These are phyloP conservation scores for Eucalyptus cloeziana DNA, from an alignment of 345 rosid species.

Conservation along the genomic window DNA sequence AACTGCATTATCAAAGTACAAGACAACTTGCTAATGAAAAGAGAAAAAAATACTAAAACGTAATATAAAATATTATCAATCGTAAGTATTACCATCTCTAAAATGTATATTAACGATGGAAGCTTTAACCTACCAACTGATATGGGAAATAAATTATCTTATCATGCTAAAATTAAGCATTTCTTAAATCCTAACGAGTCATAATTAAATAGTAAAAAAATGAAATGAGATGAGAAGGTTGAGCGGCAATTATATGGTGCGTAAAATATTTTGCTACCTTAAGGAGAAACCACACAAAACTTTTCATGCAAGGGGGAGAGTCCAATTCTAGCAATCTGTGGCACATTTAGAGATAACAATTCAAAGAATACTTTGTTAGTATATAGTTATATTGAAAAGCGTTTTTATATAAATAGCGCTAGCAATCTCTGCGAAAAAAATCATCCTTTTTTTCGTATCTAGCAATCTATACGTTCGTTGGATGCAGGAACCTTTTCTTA, in stretches of 20 bases:
- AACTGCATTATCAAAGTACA: neutral
- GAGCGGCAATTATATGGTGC: neutral
- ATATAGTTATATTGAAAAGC: neutral
- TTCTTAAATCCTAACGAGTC: neutral
- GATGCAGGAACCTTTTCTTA: neutral
- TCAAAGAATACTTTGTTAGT: neutral
- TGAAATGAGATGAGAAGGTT: neutral
- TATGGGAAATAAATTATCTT: neutral
- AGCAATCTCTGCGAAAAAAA: neutral
- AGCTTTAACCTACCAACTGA: neutral
- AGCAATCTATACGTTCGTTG: neutral
- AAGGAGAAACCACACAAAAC: neutral
- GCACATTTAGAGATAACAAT: neutral
- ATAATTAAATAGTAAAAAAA: neutral
- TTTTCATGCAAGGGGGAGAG: neutral
- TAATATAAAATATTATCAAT: neutral
- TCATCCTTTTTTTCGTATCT: neutral
- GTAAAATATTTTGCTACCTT: neutral
- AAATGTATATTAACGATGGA: neutral
- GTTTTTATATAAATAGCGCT: neutral
- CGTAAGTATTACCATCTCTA: neutral
- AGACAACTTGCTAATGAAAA: neutral
- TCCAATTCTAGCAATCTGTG: neutral
- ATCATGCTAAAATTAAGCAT: neutral
- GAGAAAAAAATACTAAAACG: neutral